Evolutionary conservation across 2,329 filamentous ascomycete genomes (phyloP).

Genomic region (Polychaeton citri): DNA sequence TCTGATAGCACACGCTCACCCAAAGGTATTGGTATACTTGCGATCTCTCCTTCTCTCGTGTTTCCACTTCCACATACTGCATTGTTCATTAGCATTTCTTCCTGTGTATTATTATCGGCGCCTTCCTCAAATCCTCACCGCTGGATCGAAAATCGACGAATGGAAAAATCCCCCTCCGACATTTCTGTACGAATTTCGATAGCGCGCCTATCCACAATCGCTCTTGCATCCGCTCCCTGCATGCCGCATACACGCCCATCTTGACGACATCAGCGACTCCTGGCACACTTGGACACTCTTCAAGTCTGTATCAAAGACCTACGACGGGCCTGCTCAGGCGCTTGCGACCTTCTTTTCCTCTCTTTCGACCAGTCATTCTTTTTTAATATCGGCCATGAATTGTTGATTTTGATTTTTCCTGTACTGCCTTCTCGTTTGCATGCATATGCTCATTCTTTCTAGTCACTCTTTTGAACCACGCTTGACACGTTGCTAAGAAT

Average conservation of each 20-base stretch:
- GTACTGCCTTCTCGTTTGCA: slow-evolving; percentile 2
- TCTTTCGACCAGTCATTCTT: not conserved
- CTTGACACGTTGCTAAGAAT: not conserved
- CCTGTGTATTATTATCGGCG: too few relatives aligned
- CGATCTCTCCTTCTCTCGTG: too few relatives aligned
- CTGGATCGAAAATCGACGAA: not conserved
- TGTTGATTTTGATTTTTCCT: not conserved
- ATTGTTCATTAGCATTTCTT: too few relatives aligned
- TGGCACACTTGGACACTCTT: not conserved
- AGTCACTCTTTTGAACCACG: slow-evolving; percentile 8
- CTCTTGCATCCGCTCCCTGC: slow-evolving; percentile 6
- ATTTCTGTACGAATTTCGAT: not conserved
- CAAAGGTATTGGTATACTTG: too few relatives aligned
- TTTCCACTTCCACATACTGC: too few relatives aligned
- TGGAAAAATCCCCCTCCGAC: not conserved
- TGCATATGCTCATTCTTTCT: slow-evolving; percentile 2
- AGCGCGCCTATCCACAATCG: not conserved
- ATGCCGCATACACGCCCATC: slow-evolving; percentile 6
- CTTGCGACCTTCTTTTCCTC: not conserved
- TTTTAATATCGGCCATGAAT: not conserved
- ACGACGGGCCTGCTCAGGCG: not conserved
- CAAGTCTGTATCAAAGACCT: not conserved
- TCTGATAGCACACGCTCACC: too few relatives aligned
- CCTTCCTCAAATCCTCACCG: too few relatives aligned
- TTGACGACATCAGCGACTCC: not conserved